Evolutionary conservation across 805 yeast species (phyloP), one percentile per base, ranked within the genome.

Genomic region (Ogataea trehaloabstinens): DNA sequence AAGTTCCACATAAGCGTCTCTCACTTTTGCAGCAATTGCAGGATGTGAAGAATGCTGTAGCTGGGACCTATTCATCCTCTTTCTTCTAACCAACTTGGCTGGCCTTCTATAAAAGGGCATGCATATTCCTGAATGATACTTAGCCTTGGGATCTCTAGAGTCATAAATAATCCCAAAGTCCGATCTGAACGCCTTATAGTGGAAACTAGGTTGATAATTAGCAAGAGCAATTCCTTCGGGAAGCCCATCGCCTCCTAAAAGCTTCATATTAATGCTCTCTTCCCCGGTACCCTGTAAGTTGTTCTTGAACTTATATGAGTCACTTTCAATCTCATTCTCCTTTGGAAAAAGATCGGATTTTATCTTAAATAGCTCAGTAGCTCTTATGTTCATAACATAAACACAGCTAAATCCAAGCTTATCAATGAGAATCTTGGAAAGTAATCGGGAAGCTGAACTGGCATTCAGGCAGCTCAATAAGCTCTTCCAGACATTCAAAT

Each of bases 111-210:
- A 69, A 46, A 79, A 73, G 1, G 83, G 80, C 70, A 78, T 68
- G 16, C 76, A 61, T 3, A 74, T 44, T 0, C 85, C 85, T 21
- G 71, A 60, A 34, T 63, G 71, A 42, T 66, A 74, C 33, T 54
- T 55, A 5, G 70, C 55, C 16, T 36, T 46, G 1, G 35, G 41
- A 13, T 58, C 61, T 2, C 56, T 46, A 32, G 65, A 60, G 24
- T 56, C 60, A 51, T 73, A 73, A 11, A 57, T 58, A 4, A 74
- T 50, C 1, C 85, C 85, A 59, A 69, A 71, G 35, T 76, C 80
- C 1, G 81, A 72, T 13, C 61, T 60, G 47, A 76, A 69, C 0
- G 76, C 70, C 24, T 61, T 60, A 35, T 63, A 65, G 53, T 74
- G 77, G 30, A 76, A 49, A 15, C 50, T 15, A 44, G 49, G 42